Conservation (phyloP, 208 protist genomes). For the Trypanosoma grayi region DNA sequence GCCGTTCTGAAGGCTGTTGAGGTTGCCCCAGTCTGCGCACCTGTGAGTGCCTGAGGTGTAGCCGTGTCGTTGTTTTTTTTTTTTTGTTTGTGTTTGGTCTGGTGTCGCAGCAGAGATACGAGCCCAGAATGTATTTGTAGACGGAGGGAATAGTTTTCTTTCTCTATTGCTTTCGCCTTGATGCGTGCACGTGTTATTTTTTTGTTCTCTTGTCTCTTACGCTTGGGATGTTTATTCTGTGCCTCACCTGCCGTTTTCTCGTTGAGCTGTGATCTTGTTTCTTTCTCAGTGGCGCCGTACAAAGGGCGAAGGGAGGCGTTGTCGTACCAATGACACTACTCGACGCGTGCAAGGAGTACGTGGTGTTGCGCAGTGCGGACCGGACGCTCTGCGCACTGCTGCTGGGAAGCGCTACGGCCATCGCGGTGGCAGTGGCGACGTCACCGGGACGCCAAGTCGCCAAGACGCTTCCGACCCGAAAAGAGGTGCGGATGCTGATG, state of each 20-base stretch:
- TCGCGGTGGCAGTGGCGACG: background rate
- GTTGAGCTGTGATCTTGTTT: too few relatives aligned
- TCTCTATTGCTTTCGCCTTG: too few relatives aligned
- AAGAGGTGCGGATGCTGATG: background rate
- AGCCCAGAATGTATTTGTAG: too few relatives aligned
- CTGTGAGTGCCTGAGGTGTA: background rate
- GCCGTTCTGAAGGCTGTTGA: constrained; percentile 2
- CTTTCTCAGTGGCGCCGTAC: too few relatives aligned
- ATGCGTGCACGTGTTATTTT: too few relatives aligned
- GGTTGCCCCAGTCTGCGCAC: background rate
- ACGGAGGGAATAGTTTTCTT: too few relatives aligned
- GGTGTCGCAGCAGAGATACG: background rate
- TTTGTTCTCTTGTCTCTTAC: too few relatives aligned
- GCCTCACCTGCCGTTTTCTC: too few relatives aligned
- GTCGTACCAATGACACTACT: background rate
- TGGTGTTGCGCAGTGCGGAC: background rate
- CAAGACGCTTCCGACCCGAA: background rate
- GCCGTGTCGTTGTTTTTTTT: background rate
- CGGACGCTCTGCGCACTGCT: background rate
- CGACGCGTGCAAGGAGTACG: constrained; percentile 7
- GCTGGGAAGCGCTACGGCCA: background rate
- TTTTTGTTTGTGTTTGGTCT: background rate
- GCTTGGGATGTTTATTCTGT: too few relatives aligned
- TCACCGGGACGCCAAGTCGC: background rate
- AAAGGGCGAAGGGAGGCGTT: too few relatives aligned